Conservation (phyloP, 2,329 filamentous ascomycete species). For the Elsinoe perseae region DNA sequence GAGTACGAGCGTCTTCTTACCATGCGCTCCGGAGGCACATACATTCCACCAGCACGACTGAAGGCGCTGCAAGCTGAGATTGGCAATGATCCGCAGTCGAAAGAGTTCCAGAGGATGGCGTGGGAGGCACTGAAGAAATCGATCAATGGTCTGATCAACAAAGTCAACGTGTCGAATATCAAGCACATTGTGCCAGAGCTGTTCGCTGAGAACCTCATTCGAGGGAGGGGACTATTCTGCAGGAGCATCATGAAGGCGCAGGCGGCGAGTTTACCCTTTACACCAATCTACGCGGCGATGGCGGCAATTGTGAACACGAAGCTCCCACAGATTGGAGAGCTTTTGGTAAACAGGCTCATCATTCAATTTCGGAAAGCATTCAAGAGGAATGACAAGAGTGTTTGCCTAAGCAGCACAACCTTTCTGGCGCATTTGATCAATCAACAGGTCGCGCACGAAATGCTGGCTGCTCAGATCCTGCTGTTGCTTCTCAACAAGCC, state of each 20-base stretch:
- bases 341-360: conserved; percentile 75
- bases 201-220: conserved; percentile 87
- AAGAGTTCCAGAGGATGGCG: conserved; percentile 97
- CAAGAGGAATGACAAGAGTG: conserved; percentile 92
- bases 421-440: conserved; percentile 95
- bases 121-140: conserved; percentile 99
- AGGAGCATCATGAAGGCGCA: conserved; percentile 98
- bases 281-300: conserved; percentile 92
- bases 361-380: conserved; percentile 94
- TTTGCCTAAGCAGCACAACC: conserved; percentile 84
- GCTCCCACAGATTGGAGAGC: conserved; percentile 84
- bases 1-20: conserved; percentile 88
- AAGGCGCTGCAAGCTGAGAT: conserved; percentile 92
- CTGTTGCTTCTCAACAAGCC: conserved; percentile 89
- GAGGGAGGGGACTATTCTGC: conserved; percentile 87
- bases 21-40: conserved; percentile 91
- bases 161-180: conserved; percentile 97
- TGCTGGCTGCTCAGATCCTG: conserved; percentile 85
- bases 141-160: conserved; percentile 98
- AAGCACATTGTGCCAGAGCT: conserved; percentile 94
- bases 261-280: conserved; percentile 89
- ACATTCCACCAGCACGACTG: conserved; percentile 86
- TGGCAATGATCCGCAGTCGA: conserved; percentile 79
- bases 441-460: conserved; percentile 90
- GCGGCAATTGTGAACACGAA: conserved; percentile 97